Conservation (phyloP, 1,284 basidiomycete genomes). For the Irpex lacteus region DNA sequence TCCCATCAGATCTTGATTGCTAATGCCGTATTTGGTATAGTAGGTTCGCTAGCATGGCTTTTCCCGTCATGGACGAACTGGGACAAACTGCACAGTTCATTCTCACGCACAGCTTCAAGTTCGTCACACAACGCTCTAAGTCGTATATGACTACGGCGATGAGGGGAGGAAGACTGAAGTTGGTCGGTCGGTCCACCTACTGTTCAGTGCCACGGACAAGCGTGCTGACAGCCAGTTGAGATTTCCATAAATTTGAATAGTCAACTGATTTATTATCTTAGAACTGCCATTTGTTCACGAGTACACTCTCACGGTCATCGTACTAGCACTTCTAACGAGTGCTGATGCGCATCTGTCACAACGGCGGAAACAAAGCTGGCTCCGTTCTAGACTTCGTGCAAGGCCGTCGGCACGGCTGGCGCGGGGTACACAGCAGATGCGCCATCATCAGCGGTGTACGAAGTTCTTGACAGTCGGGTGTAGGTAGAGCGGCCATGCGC, state of each 20-base stretch:
- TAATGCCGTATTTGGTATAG: neutral
- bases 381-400: neutral
- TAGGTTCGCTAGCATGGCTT: neutral
- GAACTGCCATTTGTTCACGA: neutral
- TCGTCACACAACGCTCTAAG: no score
- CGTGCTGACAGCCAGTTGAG: no score
- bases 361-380: neutral
- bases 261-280: no score
- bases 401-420: neutral
- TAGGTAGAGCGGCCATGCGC: neutral
- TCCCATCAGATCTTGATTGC: neutral
- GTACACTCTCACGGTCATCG: neutral
- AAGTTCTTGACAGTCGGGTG: neutral
- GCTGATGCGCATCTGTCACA: neutral
- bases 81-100: neutral
- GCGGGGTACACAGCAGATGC: neutral
- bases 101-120: neutral
- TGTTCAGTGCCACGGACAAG: no score
- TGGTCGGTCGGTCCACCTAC: no score
- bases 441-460: neutral
- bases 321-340: neutral
- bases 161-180: neutral
- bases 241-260: no score
- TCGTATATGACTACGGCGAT: neutral
- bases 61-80: neutral